phyloP scores from a whole-genome alignment of 305 asterid species.

The Fraxinus nigra region DNA sequence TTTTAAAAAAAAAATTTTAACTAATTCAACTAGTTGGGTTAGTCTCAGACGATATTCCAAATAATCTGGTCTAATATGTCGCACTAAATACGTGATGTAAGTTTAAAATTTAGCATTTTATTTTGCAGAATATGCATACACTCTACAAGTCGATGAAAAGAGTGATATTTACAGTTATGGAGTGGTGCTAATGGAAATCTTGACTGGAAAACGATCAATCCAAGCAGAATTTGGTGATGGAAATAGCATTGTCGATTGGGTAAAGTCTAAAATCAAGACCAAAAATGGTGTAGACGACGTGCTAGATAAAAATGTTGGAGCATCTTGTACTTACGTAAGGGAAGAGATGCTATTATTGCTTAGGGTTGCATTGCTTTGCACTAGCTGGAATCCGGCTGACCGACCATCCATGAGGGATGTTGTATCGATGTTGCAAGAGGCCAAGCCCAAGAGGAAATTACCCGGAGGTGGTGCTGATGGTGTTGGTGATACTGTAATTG shows the following conservation, averaged over 20 bases:
- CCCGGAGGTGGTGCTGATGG: constrained; percentile 24
- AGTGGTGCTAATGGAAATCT: constrained; percentile 73
- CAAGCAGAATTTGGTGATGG: constrained; percentile 85
- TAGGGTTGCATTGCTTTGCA: constrained; percentile 77
- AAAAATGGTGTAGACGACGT: constrained; percentile 43
- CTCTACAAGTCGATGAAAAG: constrained; percentile 87
- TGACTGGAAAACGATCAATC: constrained; percentile 72
- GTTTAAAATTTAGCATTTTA: background rate
- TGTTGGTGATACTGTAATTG: constrained; percentile 16
- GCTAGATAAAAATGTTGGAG: constrained; percentile 63
- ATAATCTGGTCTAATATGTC: background rate
- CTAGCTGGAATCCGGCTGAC: constrained; percentile 73
- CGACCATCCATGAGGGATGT: constrained; percentile 95
- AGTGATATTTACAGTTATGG: constrained; percentile 92
- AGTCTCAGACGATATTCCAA: background rate
- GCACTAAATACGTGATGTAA: background rate
- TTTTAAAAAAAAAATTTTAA: background rate
- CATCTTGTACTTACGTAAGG: constrained; percentile 62
- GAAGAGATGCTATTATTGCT: constrained; percentile 81
- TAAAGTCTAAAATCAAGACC: constrained; percentile 52
- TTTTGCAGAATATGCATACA: constrained; percentile 75
- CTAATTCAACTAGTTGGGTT: background rate
- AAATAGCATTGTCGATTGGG: constrained; percentile 85
- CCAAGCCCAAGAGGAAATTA: constrained; percentile 63
- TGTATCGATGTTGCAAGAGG: constrained; percentile 75